A percentile compares a stretch with the other conserved stretches of the same genome.
Evolutionary conservation across 495 filamentous ascomycete genomes (phyloP).

Genomic region (Extremus antarcticus): DNA sequence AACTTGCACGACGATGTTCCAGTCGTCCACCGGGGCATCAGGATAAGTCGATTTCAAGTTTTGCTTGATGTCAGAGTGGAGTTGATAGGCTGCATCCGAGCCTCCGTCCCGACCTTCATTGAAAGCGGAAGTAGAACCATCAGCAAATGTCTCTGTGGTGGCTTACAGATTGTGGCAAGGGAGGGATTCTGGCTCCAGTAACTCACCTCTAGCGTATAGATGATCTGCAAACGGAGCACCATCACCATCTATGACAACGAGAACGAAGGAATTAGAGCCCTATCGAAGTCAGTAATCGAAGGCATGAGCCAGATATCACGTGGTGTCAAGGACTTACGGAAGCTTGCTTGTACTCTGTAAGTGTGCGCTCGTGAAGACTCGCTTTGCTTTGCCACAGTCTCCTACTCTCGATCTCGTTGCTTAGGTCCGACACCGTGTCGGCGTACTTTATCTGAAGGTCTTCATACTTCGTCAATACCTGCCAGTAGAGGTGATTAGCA

Average conservation of each 20-base stretch:
- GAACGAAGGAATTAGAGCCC: slow-evolving; percentile 28
- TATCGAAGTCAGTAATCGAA: not conserved
- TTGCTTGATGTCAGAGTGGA: slow-evolving; percentile 24
- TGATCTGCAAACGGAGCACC: slow-evolving; percentile 14
- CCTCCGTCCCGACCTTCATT: slow-evolving; percentile 26
- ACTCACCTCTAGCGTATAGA: not conserved
- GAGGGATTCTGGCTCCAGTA: not conserved
- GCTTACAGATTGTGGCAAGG: not conserved
- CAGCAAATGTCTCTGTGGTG: no score
- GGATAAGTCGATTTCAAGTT: slow-evolving; percentile 22
- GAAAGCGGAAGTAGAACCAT: slow-evolving; percentile 26
- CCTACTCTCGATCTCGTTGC: slow-evolving; percentile 21
- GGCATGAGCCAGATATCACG: not conserved
- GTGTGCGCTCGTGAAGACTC: slow-evolving; percentile 10
- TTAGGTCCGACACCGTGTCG: slow-evolving; percentile 25
- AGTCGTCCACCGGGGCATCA: slow-evolving; percentile 16
- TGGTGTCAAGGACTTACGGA: slow-evolving; percentile 2
- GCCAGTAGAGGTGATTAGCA: no score
- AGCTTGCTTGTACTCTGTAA: slow-evolving; percentile 10
- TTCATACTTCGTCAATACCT: not conserved
- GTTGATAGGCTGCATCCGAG: slow-evolving; percentile 29
- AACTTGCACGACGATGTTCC: slow-evolving; percentile 29
- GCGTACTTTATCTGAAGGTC: slow-evolving; percentile 14
- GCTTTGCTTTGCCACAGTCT: slow-evolving; percentile 22
- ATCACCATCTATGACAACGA: slow-evolving; percentile 33